These are phyloP conservation scores for Pseudocercospora vitis DNA, from an alignment of 2,329 filamentous ascomycete genomes.

Conservation along the genomic window DNA sequence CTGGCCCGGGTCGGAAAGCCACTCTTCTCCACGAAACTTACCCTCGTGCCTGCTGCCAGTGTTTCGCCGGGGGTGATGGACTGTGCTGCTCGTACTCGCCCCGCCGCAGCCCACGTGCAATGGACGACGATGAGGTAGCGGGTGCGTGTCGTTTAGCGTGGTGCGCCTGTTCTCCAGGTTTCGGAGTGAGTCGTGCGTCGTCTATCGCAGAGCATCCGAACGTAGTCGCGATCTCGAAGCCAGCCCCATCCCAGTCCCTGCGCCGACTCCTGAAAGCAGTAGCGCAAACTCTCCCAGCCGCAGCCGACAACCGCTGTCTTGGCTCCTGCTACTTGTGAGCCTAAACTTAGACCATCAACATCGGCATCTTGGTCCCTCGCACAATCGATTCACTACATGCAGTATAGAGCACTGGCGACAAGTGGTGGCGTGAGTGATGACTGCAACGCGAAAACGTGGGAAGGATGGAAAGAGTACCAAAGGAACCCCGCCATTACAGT, in stretches of 20 bases:
- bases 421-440: too few relatives aligned
- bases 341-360: constrained; percentile 2
- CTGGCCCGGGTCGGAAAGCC: constrained; percentile 6
- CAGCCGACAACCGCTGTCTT: neutral
- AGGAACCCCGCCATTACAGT: neutral
- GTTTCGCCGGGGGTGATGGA: neutral
- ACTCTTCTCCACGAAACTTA: constrained; percentile 7
- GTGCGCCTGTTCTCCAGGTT: constrained; percentile 13
- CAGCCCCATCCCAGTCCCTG: neutral
- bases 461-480: too few relatives aligned
- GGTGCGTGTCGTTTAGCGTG: neutral
- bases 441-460: too few relatives aligned
- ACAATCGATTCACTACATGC: too few relatives aligned
- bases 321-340: neutral
- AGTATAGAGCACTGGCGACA: too few relatives aligned
- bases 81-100: neutral
- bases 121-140: neutral
- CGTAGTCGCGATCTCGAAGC: neutral
- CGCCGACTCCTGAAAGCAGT: constrained; percentile 2
- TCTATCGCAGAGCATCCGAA: constrained; percentile 1
- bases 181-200: constrained; percentile 14
- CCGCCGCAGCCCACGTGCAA: neutral
- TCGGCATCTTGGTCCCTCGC: neutral
- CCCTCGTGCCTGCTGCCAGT: neutral
- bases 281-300: constrained; percentile 1